Conservation (phyloP, 1,139 yeast genomes). For the Geotrichum bryndzae region DNA sequence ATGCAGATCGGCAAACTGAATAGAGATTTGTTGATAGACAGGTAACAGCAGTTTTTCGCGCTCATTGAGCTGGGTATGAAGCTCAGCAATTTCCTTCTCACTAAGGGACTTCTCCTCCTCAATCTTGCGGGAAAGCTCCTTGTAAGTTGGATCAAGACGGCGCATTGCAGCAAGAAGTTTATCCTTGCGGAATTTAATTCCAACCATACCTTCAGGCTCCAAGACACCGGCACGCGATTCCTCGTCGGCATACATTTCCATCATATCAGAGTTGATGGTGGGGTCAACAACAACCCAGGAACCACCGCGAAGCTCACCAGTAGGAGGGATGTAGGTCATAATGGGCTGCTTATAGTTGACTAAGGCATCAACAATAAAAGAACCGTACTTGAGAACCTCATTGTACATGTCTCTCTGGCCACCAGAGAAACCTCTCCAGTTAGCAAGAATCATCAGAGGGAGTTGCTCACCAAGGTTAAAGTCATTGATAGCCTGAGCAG, state of each 20-base stretch:
- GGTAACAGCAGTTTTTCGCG: conserved; percentile 82
- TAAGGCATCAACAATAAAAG: conserved; percentile 93
- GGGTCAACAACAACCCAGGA: conserved; percentile 99
- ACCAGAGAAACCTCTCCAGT: conserved; percentile 99
- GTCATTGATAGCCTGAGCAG: conserved; percentile 96
- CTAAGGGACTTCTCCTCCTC: conserved; percentile 44
- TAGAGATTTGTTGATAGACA: conserved; percentile 83
- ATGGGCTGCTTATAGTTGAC: conserved; percentile 96
- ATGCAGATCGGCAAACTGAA: conserved; percentile 95
- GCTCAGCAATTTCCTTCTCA: conserved; percentile 59
- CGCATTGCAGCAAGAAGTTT: conserved; percentile 83
- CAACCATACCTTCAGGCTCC: conserved; percentile 99
- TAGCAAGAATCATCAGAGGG: conserved; percentile 94
- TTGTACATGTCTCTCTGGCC: conserved; percentile 99
- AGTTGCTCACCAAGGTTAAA: conserved; percentile 97
- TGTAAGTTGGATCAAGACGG: conserved; percentile 75
- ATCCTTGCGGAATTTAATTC: conserved; percentile 93
- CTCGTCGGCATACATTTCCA: conserved; percentile 98
- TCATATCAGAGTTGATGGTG: conserved; percentile 90
- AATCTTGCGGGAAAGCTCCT: conserved; percentile 57
- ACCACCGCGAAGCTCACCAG: conserved; percentile 98
- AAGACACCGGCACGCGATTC: conserved; percentile 96
- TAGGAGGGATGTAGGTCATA: conserved; percentile 93
- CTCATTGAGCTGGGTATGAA: conserved; percentile 60
- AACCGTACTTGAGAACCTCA: conserved; percentile 94